These are phyloP conservation scores for Bruguiera sexangula DNA, from an alignment of 345 rosid species.

Conservation along the genomic window DNA sequence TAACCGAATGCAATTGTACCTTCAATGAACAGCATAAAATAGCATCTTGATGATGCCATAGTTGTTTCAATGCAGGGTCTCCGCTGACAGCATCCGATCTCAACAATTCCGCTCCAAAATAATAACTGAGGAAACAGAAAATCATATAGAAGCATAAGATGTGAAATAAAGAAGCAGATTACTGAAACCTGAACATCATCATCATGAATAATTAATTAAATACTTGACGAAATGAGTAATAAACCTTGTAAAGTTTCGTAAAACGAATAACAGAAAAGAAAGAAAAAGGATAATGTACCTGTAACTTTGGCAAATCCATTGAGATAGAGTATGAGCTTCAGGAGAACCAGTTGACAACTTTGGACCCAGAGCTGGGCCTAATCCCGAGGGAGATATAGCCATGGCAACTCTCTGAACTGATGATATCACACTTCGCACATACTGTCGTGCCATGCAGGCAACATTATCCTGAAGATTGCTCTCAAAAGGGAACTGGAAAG, in stretches of 20 bases:
- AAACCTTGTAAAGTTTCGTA: not conserved
- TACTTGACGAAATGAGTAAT: not conserved
- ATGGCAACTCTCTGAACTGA: conserved; percentile 95
- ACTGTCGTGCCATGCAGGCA: conserved; percentile 92
- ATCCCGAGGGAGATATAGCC: conserved; percentile 89
- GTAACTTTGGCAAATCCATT: conserved; percentile 90
- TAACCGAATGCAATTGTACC: conserved; percentile 35
- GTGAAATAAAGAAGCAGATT: too few species aligned
- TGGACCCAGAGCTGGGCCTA: conserved; percentile 58
- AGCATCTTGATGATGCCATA: conserved; percentile 93
- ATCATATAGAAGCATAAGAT: not conserved
- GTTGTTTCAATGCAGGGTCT: conserved; percentile 64
- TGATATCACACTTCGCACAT: conserved; percentile 81
- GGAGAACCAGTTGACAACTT: conserved; percentile 84
- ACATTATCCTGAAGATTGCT: conserved; percentile 85
- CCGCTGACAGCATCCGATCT: conserved; percentile 50
- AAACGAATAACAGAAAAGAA: not conserved
- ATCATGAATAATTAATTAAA: not conserved
- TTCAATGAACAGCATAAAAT: conserved; percentile 86
- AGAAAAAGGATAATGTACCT: conserved; percentile 34
- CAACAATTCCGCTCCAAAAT: conserved; percentile 71
- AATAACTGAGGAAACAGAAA: conserved; percentile 41
- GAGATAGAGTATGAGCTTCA: conserved; percentile 85
- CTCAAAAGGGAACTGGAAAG: conserved; percentile 95
- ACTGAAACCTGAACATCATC: not conserved